Percentiles rank a stretch among this genome's conserved stretches.
Conservation (phyloP, 345 rosid genomes). For the Euphorbia lathyris region DNA sequence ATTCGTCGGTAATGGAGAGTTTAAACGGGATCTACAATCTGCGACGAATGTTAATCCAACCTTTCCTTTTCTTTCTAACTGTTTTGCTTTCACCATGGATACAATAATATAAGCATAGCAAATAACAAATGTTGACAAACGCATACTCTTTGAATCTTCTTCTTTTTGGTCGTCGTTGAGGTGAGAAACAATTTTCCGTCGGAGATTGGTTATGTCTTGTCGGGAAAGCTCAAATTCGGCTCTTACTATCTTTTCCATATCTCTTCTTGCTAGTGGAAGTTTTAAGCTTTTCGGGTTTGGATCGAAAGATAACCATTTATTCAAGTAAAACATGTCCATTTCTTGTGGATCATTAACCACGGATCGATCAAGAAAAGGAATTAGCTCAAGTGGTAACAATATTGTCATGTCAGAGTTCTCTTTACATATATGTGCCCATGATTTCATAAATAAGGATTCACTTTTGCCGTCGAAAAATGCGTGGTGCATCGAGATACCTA, state of each 20-base stretch:
- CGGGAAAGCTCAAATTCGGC: neutral
- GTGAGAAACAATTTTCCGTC: too few species aligned
- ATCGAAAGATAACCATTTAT: neutral
- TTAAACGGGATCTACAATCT: conserved; percentile 24
- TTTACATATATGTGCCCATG: conserved; percentile 20
- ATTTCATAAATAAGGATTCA: neutral
- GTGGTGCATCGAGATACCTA: neutral
- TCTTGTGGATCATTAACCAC: conserved; percentile 24
- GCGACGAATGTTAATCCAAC: conserved; percentile 21
- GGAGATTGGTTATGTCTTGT: conserved; percentile 28
- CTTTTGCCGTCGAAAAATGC: conserved; percentile 12
- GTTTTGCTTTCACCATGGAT: conserved; percentile 31
- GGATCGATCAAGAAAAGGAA: conserved; percentile 30
- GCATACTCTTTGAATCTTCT: neutral
- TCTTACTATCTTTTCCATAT: too few species aligned
- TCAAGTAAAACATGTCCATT: conserved; percentile 21
- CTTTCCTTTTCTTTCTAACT: conserved; percentile 10
- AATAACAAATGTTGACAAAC: conserved; percentile 34
- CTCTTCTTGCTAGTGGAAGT: too few species aligned
- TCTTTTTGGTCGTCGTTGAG: too few species aligned
- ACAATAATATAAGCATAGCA: conserved; percentile 23
- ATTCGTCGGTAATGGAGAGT: conserved; percentile 20
- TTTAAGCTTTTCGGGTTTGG: too few species aligned
- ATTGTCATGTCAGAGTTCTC: neutral
- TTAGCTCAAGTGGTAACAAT: too few species aligned